A percentile compares a stretch with the other conserved stretches of the same genome.
Conservation (phyloP, 148 eudicot genomes). For the Vaccinium corymbosum region DNA sequence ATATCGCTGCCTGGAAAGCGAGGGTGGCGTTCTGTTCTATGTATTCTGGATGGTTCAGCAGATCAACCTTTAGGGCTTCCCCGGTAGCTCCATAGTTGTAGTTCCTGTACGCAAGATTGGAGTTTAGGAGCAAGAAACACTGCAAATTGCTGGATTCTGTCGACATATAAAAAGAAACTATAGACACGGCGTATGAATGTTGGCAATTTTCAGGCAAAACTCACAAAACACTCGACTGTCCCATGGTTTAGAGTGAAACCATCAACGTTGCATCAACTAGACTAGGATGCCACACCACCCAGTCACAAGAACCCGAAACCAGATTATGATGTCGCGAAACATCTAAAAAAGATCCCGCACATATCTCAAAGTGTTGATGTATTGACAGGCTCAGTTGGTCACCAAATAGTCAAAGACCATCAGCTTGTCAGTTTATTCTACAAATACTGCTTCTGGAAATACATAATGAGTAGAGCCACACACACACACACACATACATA, state of each 20-base stretch:
- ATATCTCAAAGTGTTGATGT: background rate
- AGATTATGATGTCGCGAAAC: background rate
- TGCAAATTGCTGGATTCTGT: too few species aligned
- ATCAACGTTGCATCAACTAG: background rate
- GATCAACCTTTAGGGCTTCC: constrained; percentile 61
- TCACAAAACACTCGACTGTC: background rate
- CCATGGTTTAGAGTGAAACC: background rate
- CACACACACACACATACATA: too few species aligned
- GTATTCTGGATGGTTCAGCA: constrained; percentile 87
- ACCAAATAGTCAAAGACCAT: background rate
- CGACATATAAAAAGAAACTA: background rate
- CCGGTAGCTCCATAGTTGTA: constrained; percentile 82
- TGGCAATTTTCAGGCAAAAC: background rate
- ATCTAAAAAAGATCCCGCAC: background rate
- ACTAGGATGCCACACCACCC: background rate
- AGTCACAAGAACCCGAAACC: background rate
- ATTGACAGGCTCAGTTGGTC: background rate
- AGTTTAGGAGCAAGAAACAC: too few species aligned
- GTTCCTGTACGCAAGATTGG: constrained; percentile 48
- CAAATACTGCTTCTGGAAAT: background rate
- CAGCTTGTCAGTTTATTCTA: background rate
- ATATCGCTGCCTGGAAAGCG: constrained; percentile 84
- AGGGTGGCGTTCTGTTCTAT: constrained; percentile 88
- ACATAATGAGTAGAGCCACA: background rate
- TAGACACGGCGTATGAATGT: background rate